Evolutionary conservation across 2,329 filamentous ascomycete genomes (phyloP), one percentile per base, ranked within the genome.

Genomic region (Colletotrichum gloeosporioides): DNA sequence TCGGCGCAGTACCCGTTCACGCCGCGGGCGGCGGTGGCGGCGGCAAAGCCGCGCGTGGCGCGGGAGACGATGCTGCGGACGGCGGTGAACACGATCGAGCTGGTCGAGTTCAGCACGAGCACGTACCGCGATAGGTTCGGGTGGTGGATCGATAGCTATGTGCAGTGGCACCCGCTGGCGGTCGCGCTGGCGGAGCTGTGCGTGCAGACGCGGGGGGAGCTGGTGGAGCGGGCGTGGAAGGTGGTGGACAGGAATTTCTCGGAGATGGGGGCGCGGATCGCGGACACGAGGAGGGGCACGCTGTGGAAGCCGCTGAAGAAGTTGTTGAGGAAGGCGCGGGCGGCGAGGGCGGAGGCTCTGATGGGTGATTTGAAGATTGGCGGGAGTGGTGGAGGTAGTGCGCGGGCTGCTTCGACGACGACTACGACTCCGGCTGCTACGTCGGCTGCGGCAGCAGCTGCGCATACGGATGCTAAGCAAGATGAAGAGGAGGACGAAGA

Each of bases 221-320:
- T 88, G 34, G 88, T 87, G 18, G 85, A 88, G 7, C 84, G 87
- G 67, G 89, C 90, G 1, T 92, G 90, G 90, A 78, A 73, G 18
- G 83, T 87, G 25, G 83, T 91, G 29, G 88, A 91, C 9, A 79
- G 79, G 25, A 85, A 86, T 7, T 89, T 89, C 79, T 84, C 85
- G 3, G 78, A 82, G 3, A 90, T 87, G 79, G 84, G 84, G 55
- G 82, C 84, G 16, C 81, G 83, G 69, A 87, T 91, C 66, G 90
- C 90, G 5, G 90, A 91, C 77, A 85, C 85, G 8, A 84, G 85
- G 65, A 84, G 85, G 31, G 90, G 90, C 2, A 86, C 87, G 69
- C 84, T 91, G 9, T 91, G 90, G 90, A 83, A 86, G 53, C 90
- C 90, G 3, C 87, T 91, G 32, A 87, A 87, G 79, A 91, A 90